These are phyloP conservation scores for Neoarthrinium moseri DNA, from an alignment of 2,329 filamentous ascomycete species.

Conservation along the genomic window DNA sequence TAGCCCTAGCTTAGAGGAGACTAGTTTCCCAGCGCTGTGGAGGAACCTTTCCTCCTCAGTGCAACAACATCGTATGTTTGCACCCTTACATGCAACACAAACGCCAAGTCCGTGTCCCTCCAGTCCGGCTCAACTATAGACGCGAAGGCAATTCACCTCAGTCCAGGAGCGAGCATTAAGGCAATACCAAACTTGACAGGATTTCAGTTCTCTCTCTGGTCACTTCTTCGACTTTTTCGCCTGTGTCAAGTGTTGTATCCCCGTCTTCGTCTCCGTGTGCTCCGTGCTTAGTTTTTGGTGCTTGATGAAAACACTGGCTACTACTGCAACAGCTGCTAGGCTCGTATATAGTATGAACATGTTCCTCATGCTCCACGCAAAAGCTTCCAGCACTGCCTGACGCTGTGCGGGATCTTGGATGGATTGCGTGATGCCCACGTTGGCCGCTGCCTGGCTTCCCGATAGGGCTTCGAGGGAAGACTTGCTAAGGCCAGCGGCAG, in stretches of 20 bases:
- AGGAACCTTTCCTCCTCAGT: too few relatives aligned
- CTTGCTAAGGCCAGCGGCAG: conserved; percentile 17
- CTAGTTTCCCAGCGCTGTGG: too few relatives aligned
- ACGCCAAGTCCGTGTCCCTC: too few relatives aligned
- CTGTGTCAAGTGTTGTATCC: conserved; percentile 28
- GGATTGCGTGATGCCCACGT: conserved; percentile 38
- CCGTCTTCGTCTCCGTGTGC: conserved; percentile 51
- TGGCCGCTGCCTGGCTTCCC: conserved; percentile 43
- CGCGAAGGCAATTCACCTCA: too few relatives aligned
- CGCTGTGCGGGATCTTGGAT: conserved; percentile 36
- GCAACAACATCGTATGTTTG: too few relatives aligned
- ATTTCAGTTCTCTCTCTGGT: too few relatives aligned
- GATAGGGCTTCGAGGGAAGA: conserved; percentile 32
- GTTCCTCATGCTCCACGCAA: conserved; percentile 45
- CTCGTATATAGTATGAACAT: conserved; percentile 47
- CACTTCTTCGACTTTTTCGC: neutral
- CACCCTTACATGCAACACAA: too few relatives aligned
- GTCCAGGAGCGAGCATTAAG: too few relatives aligned
- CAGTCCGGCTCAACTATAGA: too few relatives aligned
- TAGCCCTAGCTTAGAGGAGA: too few relatives aligned
- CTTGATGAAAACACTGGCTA: conserved; percentile 41
- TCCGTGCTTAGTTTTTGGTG: conserved; percentile 43
- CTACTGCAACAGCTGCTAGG: conserved; percentile 36
- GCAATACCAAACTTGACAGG: too few relatives aligned
- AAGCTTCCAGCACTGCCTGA: conserved; percentile 41